Conservation (phyloP, 306 rosid genomes). For the Ziziphus jujuba region DNA sequence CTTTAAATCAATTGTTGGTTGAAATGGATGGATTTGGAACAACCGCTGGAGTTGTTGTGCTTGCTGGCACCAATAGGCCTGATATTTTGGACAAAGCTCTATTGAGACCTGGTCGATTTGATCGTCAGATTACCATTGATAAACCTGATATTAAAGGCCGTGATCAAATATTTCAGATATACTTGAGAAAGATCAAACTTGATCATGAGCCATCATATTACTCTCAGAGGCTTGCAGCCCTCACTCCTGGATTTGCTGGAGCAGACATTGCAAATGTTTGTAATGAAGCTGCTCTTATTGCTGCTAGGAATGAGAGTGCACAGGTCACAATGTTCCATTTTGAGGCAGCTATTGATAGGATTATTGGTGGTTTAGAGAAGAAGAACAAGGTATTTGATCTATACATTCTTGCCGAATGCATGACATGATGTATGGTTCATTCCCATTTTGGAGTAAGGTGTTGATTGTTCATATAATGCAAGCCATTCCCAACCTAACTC, state of each 20-base stretch:
- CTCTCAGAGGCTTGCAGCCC: constrained; percentile 94
- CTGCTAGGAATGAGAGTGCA: constrained; percentile 69
- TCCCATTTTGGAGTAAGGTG: not conserved
- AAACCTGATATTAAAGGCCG: constrained; percentile 92
- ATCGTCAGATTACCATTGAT: constrained; percentile 78
- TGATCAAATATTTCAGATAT: constrained; percentile 83
- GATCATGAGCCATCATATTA: constrained; percentile 77
- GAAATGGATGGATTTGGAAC: constrained; percentile 99
- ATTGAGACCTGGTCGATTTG: constrained; percentile 93
- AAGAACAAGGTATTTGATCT: constrained; percentile 68
- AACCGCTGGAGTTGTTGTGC: constrained; percentile 91
- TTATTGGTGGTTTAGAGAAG: constrained; percentile 98
- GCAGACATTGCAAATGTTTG: constrained; percentile 99
- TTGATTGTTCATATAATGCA: not conserved
- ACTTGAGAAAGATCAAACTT: constrained; percentile 82
- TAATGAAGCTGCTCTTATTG: constrained; percentile 95
- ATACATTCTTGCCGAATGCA: not conserved
- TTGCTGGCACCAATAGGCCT: constrained; percentile 98
- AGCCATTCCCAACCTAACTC: not conserved
- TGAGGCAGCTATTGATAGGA: constrained; percentile 88
- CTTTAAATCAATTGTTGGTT: constrained; percentile 90
- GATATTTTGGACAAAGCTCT: constrained; percentile 95
- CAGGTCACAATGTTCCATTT: constrained; percentile 76
- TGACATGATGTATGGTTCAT: not conserved
- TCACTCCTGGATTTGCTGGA: constrained; percentile 99